phyloP scores from a whole-genome alignment of 192 early-diverging fungal genomes.

The Gryganskiella cystojenkinii region DNA sequence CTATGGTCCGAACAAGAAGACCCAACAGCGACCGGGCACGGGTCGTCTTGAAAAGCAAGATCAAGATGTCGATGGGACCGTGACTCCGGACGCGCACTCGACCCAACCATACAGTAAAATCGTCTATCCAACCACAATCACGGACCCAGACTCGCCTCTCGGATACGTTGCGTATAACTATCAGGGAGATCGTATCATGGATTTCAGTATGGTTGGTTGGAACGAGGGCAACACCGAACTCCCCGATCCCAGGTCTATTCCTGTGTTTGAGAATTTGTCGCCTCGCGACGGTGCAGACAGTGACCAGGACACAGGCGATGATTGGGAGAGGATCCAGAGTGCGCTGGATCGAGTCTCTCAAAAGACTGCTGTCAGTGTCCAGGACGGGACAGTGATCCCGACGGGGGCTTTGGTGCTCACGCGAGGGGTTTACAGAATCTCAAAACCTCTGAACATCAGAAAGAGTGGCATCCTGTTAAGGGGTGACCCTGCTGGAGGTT shows the following conservation, averaged over 20 bases:
- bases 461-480: slow-evolving; percentile 52
- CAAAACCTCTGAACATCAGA: slow-evolving; percentile 36
- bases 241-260: slow-evolving; percentile 25
- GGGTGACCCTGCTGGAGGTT: slow-evolving; percentile 52
- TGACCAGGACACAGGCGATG: slow-evolving; percentile 38
- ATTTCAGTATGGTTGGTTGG: slow-evolving; percentile 60
- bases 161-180: slow-evolving; percentile 52
- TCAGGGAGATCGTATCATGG: slow-evolving; percentile 54
- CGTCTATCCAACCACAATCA: slow-evolving; percentile 4
- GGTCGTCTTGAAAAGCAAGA: slow-evolving; percentile 5
- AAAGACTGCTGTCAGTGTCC: background rate
- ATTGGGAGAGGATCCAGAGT: slow-evolving; percentile 53
- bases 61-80: slow-evolving; percentile 27
- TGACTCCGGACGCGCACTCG: slow-evolving; percentile 21
- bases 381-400: slow-evolving; percentile 4
- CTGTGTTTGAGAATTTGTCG: slow-evolving; percentile 16
- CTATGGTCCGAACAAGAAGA: background rate
- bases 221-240: slow-evolving; percentile 53
- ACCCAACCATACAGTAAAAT: slow-evolving; percentile 22
- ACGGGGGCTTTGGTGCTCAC: slow-evolving; percentile 47
- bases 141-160: slow-evolving; percentile 9
- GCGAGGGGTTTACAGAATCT: slow-evolving; percentile 51
- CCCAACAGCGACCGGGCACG: background rate
- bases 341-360: slow-evolving; percentile 38
- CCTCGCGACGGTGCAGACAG: slow-evolving; percentile 19